phyloP scores from a whole-genome alignment of 1,284 basidiomycete species.

The Fistulinella cinereoalba region DNA sequence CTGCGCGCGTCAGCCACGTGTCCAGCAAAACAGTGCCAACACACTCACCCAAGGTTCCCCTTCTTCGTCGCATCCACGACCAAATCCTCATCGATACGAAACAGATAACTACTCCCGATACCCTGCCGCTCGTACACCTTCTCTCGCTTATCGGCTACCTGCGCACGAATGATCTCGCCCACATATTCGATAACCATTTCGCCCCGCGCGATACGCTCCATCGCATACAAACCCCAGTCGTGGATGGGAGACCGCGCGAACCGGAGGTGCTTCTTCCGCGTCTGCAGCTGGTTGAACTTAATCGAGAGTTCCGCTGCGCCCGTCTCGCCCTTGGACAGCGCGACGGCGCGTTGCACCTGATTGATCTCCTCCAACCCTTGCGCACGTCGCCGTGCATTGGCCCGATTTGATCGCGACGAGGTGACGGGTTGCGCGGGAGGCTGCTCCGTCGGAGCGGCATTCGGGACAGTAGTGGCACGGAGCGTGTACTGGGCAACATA shows the following conservation, averaged over 20 bases:
- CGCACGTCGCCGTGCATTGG: slow-evolving; percentile 89
- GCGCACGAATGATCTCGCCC: slow-evolving; percentile 92
- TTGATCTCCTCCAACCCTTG: slow-evolving; percentile 97
- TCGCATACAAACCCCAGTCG: slow-evolving; percentile 96
- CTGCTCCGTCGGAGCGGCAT: slow-evolving; percentile 39
- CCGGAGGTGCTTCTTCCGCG: slow-evolving; percentile 95
- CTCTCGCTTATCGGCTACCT: slow-evolving; percentile 96
- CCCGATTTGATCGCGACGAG: slow-evolving; percentile 88
- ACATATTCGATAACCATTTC: slow-evolving; percentile 99
- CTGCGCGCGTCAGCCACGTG: slow-evolving; percentile 40
- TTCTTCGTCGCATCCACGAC: slow-evolving; percentile 99
- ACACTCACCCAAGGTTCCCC: slow-evolving; percentile 89
- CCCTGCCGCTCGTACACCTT: slow-evolving; percentile 95
- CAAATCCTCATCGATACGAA: slow-evolving; percentile 88
- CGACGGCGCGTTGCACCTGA: slow-evolving; percentile 71
- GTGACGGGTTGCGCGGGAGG: slow-evolving; percentile 58
- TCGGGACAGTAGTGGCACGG: slow-evolving; percentile 44
- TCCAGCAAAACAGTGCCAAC: slow-evolving; percentile 3
- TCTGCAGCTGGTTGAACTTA: slow-evolving; percentile 98
- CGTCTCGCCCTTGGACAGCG: slow-evolving; percentile 69
- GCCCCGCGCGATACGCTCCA: slow-evolving; percentile 89
- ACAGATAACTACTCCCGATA: slow-evolving; percentile 93
- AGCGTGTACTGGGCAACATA: slow-evolving; percentile 81
- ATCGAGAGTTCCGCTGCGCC: slow-evolving; percentile 66
- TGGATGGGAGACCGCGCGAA: slow-evolving; percentile 97